These are phyloP conservation scores for Yamadazyma dendronema DNA, from an alignment of 1,139 yeast genomes.

Conservation along the genomic window DNA sequence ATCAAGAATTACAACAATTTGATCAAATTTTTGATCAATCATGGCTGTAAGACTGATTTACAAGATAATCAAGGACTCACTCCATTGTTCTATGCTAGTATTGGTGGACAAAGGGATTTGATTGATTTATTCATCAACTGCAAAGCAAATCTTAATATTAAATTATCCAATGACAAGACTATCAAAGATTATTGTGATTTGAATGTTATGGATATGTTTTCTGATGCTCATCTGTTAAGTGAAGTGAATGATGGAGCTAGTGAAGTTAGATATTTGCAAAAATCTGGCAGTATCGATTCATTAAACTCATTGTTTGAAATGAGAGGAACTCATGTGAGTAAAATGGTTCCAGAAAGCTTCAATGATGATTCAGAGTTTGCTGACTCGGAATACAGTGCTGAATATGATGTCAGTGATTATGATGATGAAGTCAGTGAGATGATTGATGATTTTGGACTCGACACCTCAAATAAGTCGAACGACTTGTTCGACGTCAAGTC, in stretches of 20 bases:
- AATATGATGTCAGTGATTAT: slow-evolving; percentile 13
- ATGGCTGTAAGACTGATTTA: slow-evolving; percentile 77
- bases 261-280: slow-evolving; percentile 7
- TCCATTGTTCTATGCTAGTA: slow-evolving; percentile 82
- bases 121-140: slow-evolving; percentile 58
- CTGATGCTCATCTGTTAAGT: slow-evolving; percentile 6
- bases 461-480: no score
- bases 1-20: slow-evolving; percentile 67
- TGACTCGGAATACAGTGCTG: slow-evolving; percentile 34
- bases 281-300: slow-evolving; percentile 27
- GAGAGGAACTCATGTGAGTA: slow-evolving; percentile 42
- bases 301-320: slow-evolving; percentile 39
- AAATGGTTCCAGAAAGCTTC: slow-evolving; percentile 29
- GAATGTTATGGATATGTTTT: slow-evolving; percentile 59
- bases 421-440: slow-evolving; percentile 31
- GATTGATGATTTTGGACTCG: slow-evolving; percentile 17
- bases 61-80: slow-evolving; percentile 81
- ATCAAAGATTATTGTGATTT: slow-evolving; percentile 57
- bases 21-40: slow-evolving; percentile 61
- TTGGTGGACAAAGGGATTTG: slow-evolving; percentile 67
- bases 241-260: slow-evolving; percentile 15
- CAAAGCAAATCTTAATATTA: slow-evolving; percentile 61
- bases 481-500: neutral
- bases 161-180: slow-evolving; percentile 57
- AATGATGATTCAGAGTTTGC: slow-evolving; percentile 38